phyloP scores from a whole-genome alignment of 192 early-diverging fungal species.

The Spinellus fusiger region DNA sequence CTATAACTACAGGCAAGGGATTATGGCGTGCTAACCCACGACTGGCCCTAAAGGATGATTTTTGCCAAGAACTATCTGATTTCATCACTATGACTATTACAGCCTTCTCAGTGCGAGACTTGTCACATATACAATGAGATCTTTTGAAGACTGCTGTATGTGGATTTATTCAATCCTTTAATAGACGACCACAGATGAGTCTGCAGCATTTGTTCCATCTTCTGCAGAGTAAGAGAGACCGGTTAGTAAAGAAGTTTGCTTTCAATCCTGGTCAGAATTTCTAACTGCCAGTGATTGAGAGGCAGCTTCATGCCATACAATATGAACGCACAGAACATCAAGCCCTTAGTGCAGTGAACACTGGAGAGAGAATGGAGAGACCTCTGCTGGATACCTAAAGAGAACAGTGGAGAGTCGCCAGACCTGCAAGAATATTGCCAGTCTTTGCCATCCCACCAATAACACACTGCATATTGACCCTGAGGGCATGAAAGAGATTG shows the following conservation, averaged over 20 bases:
- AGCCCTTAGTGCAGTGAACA: not conserved
- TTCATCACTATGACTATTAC: not conserved
- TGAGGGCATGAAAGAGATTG: not conserved
- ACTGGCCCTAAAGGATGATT: not conserved
- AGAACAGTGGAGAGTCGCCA: not conserved
- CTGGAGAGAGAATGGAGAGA: slow-evolving; percentile 10
- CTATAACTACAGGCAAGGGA: not conserved
- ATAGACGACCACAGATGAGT: not conserved
- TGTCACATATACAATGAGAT: slow-evolving; percentile 1
- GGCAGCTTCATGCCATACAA: not conserved
- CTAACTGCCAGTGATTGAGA: not conserved
- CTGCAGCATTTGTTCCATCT: not conserved
- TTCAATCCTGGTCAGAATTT: not conserved
- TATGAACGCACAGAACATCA: not conserved
- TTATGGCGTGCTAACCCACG: slow-evolving; percentile 10
- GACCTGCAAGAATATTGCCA: not conserved
- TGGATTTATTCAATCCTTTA: not conserved
- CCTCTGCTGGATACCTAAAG: slow-evolving; percentile 3
- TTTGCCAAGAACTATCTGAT: not conserved
- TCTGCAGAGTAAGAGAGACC: slow-evolving; percentile 1
- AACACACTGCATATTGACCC: not conserved
- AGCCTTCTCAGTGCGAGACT: not conserved
- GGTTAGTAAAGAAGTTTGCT: not conserved
- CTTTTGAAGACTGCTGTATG: not conserved
- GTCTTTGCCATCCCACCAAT: not conserved